These are phyloP conservation scores for Globisporangium viniferum DNA, from an alignment of 352 stramenopile genomes.

Conservation along the genomic window DNA sequence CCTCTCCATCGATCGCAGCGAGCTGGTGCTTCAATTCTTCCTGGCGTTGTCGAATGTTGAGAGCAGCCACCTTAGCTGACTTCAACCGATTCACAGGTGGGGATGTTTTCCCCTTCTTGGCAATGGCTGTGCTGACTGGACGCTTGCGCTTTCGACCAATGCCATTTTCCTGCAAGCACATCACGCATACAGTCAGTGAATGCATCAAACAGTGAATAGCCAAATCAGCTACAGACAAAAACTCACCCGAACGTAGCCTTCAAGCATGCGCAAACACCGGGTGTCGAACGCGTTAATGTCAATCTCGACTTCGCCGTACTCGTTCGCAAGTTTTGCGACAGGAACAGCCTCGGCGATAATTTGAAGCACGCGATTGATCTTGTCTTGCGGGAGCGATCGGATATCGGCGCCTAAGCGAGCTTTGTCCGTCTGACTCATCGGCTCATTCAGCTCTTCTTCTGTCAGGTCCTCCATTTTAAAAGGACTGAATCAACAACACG, in stretches of 20 bases:
- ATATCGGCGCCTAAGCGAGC: conserved; percentile 78
- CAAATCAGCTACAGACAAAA: conserved; percentile 9
- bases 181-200: conserved; percentile 10
- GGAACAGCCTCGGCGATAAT: conserved; percentile 87
- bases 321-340: conserved; percentile 79
- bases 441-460: conserved; percentile 83
- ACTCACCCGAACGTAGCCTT: conserved; percentile 87
- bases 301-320: conserved; percentile 87
- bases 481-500: conserved; percentile 36
- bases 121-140: conserved; percentile 27
- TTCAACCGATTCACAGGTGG: conserved; percentile 72
- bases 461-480: conserved; percentile 90
- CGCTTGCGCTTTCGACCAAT: conserved; percentile 85
- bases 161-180: conserved; percentile 68
- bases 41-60: conserved; percentile 70
- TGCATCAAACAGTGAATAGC: conserved; percentile 7
- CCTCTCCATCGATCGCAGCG: conserved; percentile 63
- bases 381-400: conserved; percentile 77
- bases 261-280: conserved; percentile 81
- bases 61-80: conserved; percentile 75
- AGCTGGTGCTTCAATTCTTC: conserved; percentile 80
- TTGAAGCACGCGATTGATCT: conserved; percentile 86
- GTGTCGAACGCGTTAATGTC: conserved; percentile 89
- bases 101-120: conserved; percentile 41
- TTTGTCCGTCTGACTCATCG: conserved; percentile 85